Evolutionary conservation across 768 basidiomycete species (phyloP), one percentile per base, ranked within the genome.

Genomic region (Boletus patriciae): DNA sequence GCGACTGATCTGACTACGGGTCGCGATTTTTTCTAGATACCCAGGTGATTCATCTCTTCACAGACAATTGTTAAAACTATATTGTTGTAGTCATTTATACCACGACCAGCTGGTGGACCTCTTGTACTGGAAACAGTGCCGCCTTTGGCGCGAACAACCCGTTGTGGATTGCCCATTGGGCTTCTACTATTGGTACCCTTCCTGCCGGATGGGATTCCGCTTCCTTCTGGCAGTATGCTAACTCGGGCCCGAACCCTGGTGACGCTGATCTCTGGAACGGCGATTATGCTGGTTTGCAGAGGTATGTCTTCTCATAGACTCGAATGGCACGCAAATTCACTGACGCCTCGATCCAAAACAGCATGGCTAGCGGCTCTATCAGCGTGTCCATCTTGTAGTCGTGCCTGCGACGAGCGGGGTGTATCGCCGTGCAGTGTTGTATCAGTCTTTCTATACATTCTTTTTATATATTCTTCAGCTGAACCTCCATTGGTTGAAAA

Each of bases 141-240:
- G n/a, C n/a, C n/a, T n/a, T n/a, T 59, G 77, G 65, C 1, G 52
- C 63, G 4, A 78, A 72, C 52, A 85, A 80, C 65, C 83, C 85
- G 3, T 73, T 88, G 3, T 87, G 83, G 84, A 76, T 87, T 43
- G 85, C 87, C 2, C 69, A 73, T 27, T 86, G 77, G 44, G 66
- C 80, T 5, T 80, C 82, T 9, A 60, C 68, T 25, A 68, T 81
- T 19, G 84, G 83, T 3, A 62, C 80, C 3, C 76, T 87, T 46
- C 84, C 85, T 34, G 82, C 83, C 33, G 83, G 87, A 23, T 87
- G 81, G 81, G n/a, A n/a, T n/a, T n/a, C n/a, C n/a, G n/a, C n/a
- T n/a, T n/a, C n/a, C n/a, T n/a, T 86, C 69, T 85, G 83, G 83
- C 82, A 85, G 64, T 84, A 82, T 48, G 80, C 79, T 5, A 75